Evolutionary conservation across 129 eudicot species (phyloP).

Genomic region (Heracleum sosnowskyi): DNA sequence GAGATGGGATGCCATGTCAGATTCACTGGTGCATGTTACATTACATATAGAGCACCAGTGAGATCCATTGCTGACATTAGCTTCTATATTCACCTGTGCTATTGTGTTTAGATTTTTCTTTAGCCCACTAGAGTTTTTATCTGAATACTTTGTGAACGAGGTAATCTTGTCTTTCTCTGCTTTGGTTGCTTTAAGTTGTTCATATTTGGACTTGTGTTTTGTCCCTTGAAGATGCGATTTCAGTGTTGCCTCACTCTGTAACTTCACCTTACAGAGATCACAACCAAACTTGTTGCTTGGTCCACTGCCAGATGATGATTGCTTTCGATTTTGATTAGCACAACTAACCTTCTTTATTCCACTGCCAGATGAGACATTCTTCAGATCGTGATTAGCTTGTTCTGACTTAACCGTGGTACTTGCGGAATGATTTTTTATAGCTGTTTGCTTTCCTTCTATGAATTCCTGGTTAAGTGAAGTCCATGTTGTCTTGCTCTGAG

Average conservation of each 20-base stretch:
- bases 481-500: neutral
- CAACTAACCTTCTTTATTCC: neutral
- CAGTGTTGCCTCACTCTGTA: constrained; percentile 13
- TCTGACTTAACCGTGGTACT: constrained; percentile 4
- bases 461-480: neutral
- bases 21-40: constrained; percentile 7
- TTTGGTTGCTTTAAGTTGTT: constrained; percentile 4
- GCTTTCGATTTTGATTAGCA: neutral
- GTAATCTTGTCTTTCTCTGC: neutral
- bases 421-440: neutral
- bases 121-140: neutral
- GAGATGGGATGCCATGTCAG: constrained; percentile 13
- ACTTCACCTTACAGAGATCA: constrained; percentile 22
- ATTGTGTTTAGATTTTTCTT: neutral
- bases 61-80: neutral
- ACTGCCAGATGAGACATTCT: neutral
- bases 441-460: neutral
- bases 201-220: constrained; percentile 20
- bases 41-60: constrained; percentile 16
- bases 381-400: neutral
- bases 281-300: constrained; percentile 22
- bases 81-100: neutral
- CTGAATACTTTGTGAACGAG: neutral
- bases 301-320: neutral
- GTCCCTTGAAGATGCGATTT: constrained; percentile 24